Conservation (phyloP, 2,329 filamentous ascomycete species). For the Thermochaetoides dissita region DNA sequence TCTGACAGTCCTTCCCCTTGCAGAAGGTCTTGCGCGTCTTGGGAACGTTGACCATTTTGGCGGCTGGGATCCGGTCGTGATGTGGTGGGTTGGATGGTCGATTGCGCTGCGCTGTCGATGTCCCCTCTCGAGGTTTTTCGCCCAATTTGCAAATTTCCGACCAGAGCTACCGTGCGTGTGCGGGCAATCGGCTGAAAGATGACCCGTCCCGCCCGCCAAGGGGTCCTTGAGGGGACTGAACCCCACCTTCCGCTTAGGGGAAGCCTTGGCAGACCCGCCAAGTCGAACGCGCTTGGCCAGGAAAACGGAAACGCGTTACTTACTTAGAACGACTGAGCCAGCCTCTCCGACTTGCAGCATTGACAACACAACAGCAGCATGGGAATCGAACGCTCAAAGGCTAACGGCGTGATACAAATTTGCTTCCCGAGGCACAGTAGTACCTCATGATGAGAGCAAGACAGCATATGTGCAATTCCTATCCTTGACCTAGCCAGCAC, state of each 20-base stretch:
- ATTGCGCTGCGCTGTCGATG: conserved; percentile 10
- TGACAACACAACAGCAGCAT: too few species aligned
- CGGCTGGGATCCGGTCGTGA: conserved; percentile 16
- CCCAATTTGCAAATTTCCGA: conserved; percentile 16
- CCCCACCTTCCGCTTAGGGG: not conserved
- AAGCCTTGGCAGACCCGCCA: too few species aligned
- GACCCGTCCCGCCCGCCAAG: conserved; percentile 9
- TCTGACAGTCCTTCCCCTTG: conserved; percentile 72
- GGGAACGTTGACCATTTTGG: conserved; percentile 62
- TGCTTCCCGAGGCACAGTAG: too few species aligned
- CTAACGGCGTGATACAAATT: too few species aligned
- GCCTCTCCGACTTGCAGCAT: too few species aligned
- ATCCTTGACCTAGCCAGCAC: too few species aligned
- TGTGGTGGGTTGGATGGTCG: conserved; percentile 15
- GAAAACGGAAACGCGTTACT: too few species aligned
- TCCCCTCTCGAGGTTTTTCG: conserved; percentile 11
- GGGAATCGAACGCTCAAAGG: too few species aligned
- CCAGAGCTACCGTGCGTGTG: conserved; percentile 14
- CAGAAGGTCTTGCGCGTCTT: conserved; percentile 78
- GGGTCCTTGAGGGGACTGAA: not conserved
- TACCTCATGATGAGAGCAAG: too few species aligned
- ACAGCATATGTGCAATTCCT: too few species aligned
- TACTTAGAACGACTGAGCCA: too few species aligned
- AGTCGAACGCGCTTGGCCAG: too few species aligned
- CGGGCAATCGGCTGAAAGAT: conserved; percentile 14